A percentile compares a stretch with the other conserved stretches of the same genome.
phyloP scores from a whole-genome alignment of 1,284 basidiomycete genomes.

The Filobasidium uniguttulatum region DNA sequence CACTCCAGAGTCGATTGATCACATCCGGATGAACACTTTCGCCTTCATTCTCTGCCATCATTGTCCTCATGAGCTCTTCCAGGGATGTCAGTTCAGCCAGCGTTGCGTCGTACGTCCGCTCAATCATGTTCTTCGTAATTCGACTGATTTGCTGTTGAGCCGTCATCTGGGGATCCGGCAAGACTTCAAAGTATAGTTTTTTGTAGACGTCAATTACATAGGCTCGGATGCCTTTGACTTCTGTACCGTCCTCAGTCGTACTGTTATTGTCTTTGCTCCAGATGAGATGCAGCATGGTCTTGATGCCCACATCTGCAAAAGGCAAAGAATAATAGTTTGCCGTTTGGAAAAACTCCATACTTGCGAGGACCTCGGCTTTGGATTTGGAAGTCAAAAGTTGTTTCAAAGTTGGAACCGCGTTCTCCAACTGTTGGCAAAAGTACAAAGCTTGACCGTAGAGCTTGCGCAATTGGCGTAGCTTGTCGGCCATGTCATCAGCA shows the following conservation, averaged over 20 bases:
- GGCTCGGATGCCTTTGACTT: conserved; percentile 75
- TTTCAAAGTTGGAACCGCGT: conserved; percentile 57
- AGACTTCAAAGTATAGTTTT: conserved; percentile 73
- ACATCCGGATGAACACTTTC: conserved; percentile 69
- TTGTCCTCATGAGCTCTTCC: conserved; percentile 88
- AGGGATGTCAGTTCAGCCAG: conserved; percentile 90
- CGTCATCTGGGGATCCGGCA: conserved; percentile 47
- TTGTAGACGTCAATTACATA: conserved; percentile 82
- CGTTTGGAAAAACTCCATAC: conserved; percentile 87
- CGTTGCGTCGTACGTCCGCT: conserved; percentile 82
- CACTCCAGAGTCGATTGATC: conserved; percentile 83
- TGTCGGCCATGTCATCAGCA: conserved; percentile 43
- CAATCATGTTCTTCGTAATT: conserved; percentile 97
- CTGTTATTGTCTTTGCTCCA: conserved; percentile 91
- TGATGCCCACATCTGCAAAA: conserved; percentile 71
- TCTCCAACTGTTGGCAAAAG: conserved; percentile 74
- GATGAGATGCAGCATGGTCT: conserved; percentile 92
- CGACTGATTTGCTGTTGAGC: conserved; percentile 76
- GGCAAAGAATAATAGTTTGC: conserved; percentile 71
- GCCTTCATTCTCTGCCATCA: conserved; percentile 62
- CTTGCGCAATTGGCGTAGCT: conserved; percentile 65
- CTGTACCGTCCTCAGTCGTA: conserved; percentile 48
- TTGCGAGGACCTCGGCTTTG: conserved; percentile 86
- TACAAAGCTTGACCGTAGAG: conserved; percentile 76
- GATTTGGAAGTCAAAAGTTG: conserved; percentile 77